phyloP scores from a whole-genome alignment of 805 yeast species.

The Kodamaea jinghongensis region DNA sequence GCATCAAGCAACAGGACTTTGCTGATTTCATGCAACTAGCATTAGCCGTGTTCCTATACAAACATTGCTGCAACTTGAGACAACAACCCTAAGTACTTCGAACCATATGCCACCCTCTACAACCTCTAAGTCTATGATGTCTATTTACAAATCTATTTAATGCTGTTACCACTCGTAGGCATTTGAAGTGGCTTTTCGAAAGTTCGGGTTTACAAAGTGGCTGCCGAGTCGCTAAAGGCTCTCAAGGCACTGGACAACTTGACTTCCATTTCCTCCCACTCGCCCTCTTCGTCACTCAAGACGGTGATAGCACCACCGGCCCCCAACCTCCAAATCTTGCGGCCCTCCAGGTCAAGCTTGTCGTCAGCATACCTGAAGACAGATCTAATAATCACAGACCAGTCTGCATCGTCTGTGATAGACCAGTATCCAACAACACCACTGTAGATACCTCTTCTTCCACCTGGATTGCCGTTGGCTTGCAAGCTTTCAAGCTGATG shows the following conservation, averaged over 20 bases:
- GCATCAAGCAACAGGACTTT: no score
- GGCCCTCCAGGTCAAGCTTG: constrained; percentile 18
- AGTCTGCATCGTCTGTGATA: constrained; percentile 79
- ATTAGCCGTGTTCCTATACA: no score
- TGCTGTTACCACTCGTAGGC: no score
- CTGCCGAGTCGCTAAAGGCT: constrained; percentile 41
- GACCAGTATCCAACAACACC: constrained; percentile 98
- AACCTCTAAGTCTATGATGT: no score
- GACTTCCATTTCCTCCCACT: constrained; percentile 86
- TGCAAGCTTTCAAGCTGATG: constrained; percentile 53
- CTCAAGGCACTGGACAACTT: constrained; percentile 80
- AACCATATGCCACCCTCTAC: no score
- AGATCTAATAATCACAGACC: constrained; percentile 94
- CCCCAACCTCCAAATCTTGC: constrained; percentile 73
- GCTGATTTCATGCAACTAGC: no score
- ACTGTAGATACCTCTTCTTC: constrained; percentile 81
- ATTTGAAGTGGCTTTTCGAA: no score
- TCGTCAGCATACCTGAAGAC: constrained; percentile 64
- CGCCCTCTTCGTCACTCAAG: constrained; percentile 75
- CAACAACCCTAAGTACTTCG: no score
- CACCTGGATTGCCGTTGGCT: constrained; percentile 26
- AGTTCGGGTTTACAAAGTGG: no score
- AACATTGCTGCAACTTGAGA: no score
- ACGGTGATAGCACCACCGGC: constrained; percentile 99
- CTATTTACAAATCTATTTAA: no score